Evolutionary conservation across 169 alveolate species (phyloP).

Genomic region (Sarcocystis neurona): DNA sequence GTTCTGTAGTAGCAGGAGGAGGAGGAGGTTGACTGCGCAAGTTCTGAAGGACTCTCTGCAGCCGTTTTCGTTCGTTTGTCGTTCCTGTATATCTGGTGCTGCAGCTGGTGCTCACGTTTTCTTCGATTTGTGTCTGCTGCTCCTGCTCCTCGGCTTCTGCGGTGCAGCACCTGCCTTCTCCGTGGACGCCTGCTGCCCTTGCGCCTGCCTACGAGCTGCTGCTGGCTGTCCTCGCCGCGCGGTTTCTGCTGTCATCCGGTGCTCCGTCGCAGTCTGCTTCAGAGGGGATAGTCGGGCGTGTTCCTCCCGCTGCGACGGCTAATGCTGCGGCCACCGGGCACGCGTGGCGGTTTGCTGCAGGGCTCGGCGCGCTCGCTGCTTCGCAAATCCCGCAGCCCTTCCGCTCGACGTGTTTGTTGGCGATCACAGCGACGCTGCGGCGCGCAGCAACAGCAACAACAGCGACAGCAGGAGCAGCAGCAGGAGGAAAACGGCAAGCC

Average conservation of each 20-base stretch:
- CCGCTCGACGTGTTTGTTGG: neutral
- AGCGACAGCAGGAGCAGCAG: too few species aligned
- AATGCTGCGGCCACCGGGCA: neutral
- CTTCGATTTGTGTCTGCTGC: neutral
- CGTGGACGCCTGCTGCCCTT: conserved; percentile 19
- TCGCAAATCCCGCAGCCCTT: neutral
- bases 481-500: too few species aligned
- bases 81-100: neutral
- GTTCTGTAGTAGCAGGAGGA: too few species aligned
- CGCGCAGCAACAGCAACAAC: neutral
- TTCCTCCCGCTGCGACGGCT: neutral
- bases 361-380: neutral
- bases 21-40: too few species aligned
- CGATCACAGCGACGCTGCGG: neutral
- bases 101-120: neutral
- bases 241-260: neutral
- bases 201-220: conserved; percentile 9
- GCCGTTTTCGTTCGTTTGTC: too few species aligned
- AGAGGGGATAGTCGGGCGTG: too few species aligned
- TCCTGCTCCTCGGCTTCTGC: neutral
- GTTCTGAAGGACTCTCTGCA: too few species aligned
- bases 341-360: conserved; percentile 13
- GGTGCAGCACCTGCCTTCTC: neutral
- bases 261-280: neutral
- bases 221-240: conserved; percentile 3